Percentiles rank a stretch among this genome's conserved stretches.
phyloP scores from a whole-genome alignment of 495 filamentous ascomycete species.

The Talaromyces ruber region DNA sequence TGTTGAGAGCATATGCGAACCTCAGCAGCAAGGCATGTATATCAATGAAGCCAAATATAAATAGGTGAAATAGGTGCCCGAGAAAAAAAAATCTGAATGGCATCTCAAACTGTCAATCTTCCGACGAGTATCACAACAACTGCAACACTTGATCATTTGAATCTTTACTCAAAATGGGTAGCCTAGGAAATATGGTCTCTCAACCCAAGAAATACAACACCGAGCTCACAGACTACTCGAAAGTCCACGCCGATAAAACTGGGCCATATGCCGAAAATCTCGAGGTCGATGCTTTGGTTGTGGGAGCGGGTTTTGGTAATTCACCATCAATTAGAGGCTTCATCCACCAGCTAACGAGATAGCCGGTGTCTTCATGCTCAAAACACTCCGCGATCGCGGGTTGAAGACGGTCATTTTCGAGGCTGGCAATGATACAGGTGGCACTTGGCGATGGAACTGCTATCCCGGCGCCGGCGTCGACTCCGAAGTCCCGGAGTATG shows the following conservation, averaged over 20 bases:
- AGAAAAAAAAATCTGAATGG: background rate
- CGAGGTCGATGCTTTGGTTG: constrained; percentile 41
- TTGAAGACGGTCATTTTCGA: constrained; percentile 19
- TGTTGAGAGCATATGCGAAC: background rate
- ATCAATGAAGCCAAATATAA: background rate
- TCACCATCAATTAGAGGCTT: background rate
- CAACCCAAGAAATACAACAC: constrained; percentile 10
- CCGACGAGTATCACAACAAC: background rate
- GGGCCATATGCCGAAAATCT: constrained; percentile 22
- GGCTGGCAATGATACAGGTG: constrained; percentile 38
- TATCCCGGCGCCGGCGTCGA: constrained; percentile 22
- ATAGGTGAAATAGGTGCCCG: background rate
- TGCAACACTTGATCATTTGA: background rate
- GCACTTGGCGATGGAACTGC: constrained; percentile 18
- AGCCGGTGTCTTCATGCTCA: background rate
- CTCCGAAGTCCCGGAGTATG: constrained; percentile 12
- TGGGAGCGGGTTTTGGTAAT: constrained; percentile 43
- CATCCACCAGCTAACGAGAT: background rate
- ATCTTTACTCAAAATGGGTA: constrained; percentile 1
- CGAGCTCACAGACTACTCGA: constrained; percentile 10
- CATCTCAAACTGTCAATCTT: background rate
- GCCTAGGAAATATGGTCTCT: background rate
- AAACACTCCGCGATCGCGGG: background rate
- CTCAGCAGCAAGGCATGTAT: background rate
- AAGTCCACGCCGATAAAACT: constrained; percentile 2